Percentiles rank a stretch among this genome's conserved stretches.
These are phyloP conservation scores for Geotrichum citri-aurantii DNA, from an alignment of 1,139 yeast genomes.

Conservation along the genomic window DNA sequence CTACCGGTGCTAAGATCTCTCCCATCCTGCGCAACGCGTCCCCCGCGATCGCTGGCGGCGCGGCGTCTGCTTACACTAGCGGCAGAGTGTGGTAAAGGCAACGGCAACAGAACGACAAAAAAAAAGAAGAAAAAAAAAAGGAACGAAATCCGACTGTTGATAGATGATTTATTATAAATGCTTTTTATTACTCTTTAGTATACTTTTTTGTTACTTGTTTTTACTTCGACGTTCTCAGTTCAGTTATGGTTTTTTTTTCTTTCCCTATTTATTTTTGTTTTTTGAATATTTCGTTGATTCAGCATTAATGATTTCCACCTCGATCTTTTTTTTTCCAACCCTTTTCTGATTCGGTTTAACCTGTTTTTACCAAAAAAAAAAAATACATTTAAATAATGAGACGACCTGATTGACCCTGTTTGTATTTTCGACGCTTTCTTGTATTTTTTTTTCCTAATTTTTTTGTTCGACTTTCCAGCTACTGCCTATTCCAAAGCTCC, in stretches of 20 bases:
- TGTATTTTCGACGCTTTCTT: background rate
- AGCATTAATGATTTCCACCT: background rate
- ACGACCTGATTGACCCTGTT: background rate
- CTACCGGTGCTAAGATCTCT: slow-evolving; percentile 53
- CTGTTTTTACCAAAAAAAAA: too few relatives aligned
- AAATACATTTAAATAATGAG: background rate
- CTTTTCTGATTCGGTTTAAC: background rate
- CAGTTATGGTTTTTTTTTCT: background rate
- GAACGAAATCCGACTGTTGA: background rate
- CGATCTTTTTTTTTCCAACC: background rate
- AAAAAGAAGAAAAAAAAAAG: background rate
- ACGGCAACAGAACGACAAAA: slow-evolving; percentile 3
- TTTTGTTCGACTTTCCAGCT: too few relatives aligned
- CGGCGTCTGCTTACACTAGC: background rate
- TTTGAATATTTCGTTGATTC: background rate
- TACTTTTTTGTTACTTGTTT: background rate
- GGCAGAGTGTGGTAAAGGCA: background rate
- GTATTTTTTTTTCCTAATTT: too few relatives aligned
- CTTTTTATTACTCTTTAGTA: background rate
- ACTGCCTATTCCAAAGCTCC: too few relatives aligned
- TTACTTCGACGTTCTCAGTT: background rate
- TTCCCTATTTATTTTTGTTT: background rate
- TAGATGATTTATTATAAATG: background rate
- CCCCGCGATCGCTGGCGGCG: slow-evolving; percentile 42
- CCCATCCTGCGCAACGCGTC: slow-evolving; percentile 4